Conservation (phyloP, 2,329 filamentous ascomycete genomes). For the Fusarium nygamai region DNA sequence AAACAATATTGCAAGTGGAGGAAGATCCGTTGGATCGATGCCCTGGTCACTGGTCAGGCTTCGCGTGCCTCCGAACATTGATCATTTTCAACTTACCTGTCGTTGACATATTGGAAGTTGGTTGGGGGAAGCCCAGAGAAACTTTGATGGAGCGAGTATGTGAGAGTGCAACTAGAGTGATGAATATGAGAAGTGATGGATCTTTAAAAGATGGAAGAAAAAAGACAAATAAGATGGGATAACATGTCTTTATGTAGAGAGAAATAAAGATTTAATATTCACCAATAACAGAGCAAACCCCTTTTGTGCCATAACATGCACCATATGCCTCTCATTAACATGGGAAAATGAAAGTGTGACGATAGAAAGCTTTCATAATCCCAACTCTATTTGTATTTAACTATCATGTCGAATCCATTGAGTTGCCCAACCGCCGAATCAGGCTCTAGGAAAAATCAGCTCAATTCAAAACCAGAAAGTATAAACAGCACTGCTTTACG, state of each 20-base stretch:
- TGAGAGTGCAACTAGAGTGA: background rate
- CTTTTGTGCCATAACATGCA: background rate
- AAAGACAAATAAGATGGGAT: background rate
- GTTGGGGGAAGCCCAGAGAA: background rate
- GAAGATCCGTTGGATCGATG: background rate
- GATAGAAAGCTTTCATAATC: background rate
- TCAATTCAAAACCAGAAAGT: background rate
- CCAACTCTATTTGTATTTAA: background rate
- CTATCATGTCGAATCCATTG: background rate
- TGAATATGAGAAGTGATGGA: background rate
- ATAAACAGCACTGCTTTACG: slow-evolving; percentile 55
- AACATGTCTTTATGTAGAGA: background rate
- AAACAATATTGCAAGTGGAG: background rate
- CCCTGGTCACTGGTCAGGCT: background rate
- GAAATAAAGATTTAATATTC: background rate
- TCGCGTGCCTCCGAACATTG: background rate
- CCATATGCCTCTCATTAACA: background rate
- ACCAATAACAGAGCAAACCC: background rate
- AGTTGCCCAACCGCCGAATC: background rate
- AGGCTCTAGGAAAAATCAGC: background rate
- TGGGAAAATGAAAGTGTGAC: background rate
- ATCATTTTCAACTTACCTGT: background rate
- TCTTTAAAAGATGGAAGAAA: background rate
- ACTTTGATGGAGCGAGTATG: background rate
- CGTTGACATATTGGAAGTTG: background rate